phyloP scores from a whole-genome alignment of 2,329 filamentous ascomycete genomes.

The Cryphonectria japonica region DNA sequence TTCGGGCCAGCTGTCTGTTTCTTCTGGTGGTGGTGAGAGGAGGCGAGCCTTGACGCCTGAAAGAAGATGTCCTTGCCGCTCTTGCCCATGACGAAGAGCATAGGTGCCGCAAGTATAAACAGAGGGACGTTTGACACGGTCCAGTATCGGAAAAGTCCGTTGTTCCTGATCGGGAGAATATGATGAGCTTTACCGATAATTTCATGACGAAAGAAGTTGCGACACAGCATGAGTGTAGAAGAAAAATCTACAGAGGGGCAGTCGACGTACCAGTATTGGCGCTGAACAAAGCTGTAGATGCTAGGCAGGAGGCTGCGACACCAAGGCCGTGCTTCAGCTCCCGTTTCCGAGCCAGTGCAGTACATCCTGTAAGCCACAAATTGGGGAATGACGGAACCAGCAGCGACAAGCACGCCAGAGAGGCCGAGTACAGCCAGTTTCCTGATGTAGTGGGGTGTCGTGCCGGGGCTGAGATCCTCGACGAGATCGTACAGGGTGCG shows the following conservation, averaged over 20 bases:
- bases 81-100: constrained; percentile 67
- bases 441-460: constrained; percentile 47
- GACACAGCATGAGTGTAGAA: neutral
- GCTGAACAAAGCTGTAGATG: constrained; percentile 90
- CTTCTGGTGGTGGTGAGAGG: neutral
- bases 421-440: constrained; percentile 62
- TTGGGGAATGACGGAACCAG: constrained; percentile 75
- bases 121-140: constrained; percentile 82
- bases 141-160: constrained; percentile 91
- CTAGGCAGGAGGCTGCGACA: constrained; percentile 75
- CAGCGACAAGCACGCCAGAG: constrained; percentile 69
- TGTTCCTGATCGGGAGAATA: constrained; percentile 63
- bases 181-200: neutral
- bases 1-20: neutral
- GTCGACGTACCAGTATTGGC: constrained; percentile 78
- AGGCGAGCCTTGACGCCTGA: constrained; percentile 13
- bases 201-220: no score
- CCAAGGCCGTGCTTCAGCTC: constrained; percentile 65
- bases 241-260: no score
- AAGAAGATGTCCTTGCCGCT: constrained; percentile 57
- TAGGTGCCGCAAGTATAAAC: constrained; percentile 81
- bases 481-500: constrained; percentile 39
- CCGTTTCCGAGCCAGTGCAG: constrained; percentile 50
- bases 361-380: constrained; percentile 73
- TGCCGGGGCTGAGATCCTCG: constrained; percentile 43